phyloP scores from a whole-genome alignment of 345 rosid genomes.

The Alliaria petiolata region DNA sequence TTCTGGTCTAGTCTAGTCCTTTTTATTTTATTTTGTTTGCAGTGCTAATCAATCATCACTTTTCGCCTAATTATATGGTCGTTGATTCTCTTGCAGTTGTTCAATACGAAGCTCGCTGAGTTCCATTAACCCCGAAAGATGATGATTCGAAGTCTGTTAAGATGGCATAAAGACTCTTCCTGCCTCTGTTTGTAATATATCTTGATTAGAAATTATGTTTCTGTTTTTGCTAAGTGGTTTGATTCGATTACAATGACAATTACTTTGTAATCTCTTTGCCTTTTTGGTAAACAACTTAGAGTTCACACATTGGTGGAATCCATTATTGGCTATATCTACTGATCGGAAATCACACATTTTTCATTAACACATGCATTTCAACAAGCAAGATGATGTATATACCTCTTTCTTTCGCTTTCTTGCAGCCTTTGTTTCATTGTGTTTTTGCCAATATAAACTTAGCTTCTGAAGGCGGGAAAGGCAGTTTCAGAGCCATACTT shows the following conservation, averaged over 20 bases:
- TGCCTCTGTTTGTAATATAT: conserved; percentile 13
- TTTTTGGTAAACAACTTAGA: not conserved
- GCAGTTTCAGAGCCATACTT: not conserved
- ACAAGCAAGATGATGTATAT: not conserved
- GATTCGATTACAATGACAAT: not conserved
- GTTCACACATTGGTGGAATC: not conserved
- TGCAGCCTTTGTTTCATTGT: not conserved
- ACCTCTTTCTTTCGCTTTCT: not conserved
- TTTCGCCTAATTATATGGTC: conserved; percentile 1
- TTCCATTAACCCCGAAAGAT: not conserved
- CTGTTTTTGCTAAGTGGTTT: not conserved
- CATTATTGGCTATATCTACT: not conserved
- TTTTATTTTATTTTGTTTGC: not conserved
- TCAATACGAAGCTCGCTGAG: conserved; percentile 69
- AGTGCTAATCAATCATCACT: not conserved
- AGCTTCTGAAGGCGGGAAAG: not conserved
- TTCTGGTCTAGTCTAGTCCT: not conserved
- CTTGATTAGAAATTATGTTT: too few relatives aligned
- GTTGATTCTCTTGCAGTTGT: conserved; percentile 47
- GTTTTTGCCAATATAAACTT: not conserved
- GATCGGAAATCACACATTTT: not conserved
- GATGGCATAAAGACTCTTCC: not conserved
- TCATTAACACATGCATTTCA: not conserved
- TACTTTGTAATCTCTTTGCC: not conserved
- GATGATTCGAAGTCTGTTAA: not conserved